These are phyloP conservation scores for Micromonas commoda DNA, from an alignment of 139 green algal genomes.

Conservation along the genomic window DNA sequence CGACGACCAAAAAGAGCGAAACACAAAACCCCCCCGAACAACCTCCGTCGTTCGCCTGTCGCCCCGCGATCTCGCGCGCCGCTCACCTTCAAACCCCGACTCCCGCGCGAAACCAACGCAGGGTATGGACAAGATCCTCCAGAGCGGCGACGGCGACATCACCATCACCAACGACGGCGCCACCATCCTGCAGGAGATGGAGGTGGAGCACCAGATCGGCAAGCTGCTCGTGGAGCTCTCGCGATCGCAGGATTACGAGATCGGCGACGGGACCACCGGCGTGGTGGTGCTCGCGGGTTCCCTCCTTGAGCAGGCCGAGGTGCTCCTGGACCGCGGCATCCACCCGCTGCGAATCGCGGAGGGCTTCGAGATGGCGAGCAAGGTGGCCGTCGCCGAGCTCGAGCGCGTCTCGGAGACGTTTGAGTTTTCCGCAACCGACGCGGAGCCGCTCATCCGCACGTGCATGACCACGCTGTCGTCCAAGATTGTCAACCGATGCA, in stretches of 20 bases:
- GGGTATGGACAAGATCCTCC: conserved; percentile 99
- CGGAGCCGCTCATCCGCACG: conserved; percentile 89
- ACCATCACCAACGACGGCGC: conserved; percentile 98
- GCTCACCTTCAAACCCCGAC: neutral
- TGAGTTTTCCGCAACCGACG: conserved; percentile 71
- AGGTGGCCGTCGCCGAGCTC: conserved; percentile 71
- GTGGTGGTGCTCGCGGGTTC: conserved; percentile 75
- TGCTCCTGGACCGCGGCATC: conserved; percentile 93
- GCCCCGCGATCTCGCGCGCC: neutral
- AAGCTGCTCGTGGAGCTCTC: conserved; percentile 97
- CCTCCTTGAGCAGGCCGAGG: conserved; percentile 77
- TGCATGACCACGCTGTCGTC: conserved; percentile 99
- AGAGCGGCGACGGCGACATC: conserved; percentile 91
- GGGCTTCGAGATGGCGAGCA: conserved; percentile 96
- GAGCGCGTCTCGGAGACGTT: conserved; percentile 63
- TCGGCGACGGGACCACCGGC: conserved; percentile 90
- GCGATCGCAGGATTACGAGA: conserved; percentile 78
- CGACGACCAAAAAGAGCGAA: conserved; percentile 44
- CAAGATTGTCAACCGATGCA: conserved; percentile 96
- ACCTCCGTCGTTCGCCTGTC: neutral
- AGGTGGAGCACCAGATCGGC: conserved; percentile 97
- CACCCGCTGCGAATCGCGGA: conserved; percentile 95
- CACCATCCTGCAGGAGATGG: conserved; percentile 99
- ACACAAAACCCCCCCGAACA: no score
- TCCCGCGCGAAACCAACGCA: conserved; percentile 46